Conservation (phyloP, 2,329 filamentous ascomycete species). For the Neonectria sp. region DNA sequence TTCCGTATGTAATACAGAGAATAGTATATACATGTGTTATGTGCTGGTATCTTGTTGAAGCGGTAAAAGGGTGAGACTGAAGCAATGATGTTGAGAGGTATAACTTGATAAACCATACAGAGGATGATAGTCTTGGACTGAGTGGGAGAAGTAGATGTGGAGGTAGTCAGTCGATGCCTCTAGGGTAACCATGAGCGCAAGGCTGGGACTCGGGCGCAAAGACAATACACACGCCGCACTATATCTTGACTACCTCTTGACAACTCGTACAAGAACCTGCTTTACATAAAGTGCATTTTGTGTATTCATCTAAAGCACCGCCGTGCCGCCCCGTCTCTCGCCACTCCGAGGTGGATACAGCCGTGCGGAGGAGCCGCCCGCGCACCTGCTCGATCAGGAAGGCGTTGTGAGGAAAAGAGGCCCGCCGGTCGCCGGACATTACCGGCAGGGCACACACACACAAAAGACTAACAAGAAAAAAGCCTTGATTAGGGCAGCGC, state of each 20-base stretch:
- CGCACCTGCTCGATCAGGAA: constrained; percentile 18
- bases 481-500: neutral
- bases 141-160: no score
- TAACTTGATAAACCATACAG: no score
- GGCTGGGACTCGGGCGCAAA: no score
- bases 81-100: no score
- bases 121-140: no score
- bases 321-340: neutral
- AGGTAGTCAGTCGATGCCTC: no score
- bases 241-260: no score
- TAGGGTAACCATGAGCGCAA: no score
- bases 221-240: no score
- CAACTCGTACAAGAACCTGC: no score
- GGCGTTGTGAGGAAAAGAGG: neutral
- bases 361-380: neutral
- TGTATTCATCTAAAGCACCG: neutral
- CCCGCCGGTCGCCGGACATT: neutral
- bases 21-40: constrained; percentile 13
- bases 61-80: constrained; percentile 26
- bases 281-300: neutral
- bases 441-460: neutral
- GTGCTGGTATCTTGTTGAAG: neutral
- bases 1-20: constrained; percentile 28
- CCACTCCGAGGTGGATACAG: constrained; percentile 25
- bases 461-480: neutral